Evolutionary conservation across 169 alveolate genomes (phyloP).

Genomic region (Plasmodium reichenowi): DNA sequence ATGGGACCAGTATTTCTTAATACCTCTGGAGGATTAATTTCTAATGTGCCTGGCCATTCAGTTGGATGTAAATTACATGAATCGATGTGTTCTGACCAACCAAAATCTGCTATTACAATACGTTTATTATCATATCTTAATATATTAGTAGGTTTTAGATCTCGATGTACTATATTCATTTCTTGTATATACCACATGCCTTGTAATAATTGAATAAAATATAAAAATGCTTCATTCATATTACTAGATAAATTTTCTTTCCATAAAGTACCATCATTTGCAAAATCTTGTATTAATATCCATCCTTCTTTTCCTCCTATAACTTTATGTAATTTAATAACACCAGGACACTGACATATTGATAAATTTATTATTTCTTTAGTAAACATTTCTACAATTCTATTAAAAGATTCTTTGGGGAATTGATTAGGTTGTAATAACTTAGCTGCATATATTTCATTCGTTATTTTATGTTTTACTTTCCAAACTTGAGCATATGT

Average conservation of each 20-base stretch:
- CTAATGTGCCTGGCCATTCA: constrained; percentile 91
- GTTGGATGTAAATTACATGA: constrained; percentile 79
- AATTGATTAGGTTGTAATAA: constrained; percentile 86
- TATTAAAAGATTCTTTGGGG: constrained; percentile 82
- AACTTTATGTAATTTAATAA: constrained; percentile 84
- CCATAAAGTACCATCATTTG: constrained; percentile 89
- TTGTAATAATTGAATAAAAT: constrained; percentile 86
- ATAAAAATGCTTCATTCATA: constrained; percentile 84
- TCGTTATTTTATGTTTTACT: constrained; percentile 81
- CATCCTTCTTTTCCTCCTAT: constrained; percentile 88
- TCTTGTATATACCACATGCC: constrained; percentile 86
- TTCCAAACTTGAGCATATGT: constrained; percentile 89
- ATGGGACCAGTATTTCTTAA: constrained; percentile 86
- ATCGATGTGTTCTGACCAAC: constrained; percentile 87
- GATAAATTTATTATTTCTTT: constrained; percentile 86
- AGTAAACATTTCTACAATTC: constrained; percentile 86
- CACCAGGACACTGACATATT: constrained; percentile 89
- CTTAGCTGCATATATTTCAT: constrained; percentile 86
- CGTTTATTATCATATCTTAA: constrained; percentile 79
- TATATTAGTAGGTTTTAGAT: constrained; percentile 87
- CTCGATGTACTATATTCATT: constrained; percentile 84
- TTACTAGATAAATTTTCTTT: constrained; percentile 81
- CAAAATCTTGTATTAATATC: constrained; percentile 86
- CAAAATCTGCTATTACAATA: constrained; percentile 87
- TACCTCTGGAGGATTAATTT: constrained; percentile 90